Evolutionary conservation across 768 basidiomycete genomes (phyloP).

Genomic region (Tricholomella constricta): DNA sequence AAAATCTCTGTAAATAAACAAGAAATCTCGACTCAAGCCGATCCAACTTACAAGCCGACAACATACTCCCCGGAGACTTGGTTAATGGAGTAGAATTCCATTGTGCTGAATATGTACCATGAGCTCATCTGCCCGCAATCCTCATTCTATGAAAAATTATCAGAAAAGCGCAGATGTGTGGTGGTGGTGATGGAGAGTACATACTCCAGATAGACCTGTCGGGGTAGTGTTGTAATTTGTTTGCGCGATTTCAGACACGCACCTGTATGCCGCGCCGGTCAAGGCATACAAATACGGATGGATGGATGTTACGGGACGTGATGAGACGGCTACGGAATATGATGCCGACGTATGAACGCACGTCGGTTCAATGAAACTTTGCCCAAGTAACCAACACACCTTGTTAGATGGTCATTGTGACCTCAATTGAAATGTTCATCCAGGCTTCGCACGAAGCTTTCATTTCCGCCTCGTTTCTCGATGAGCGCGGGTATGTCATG

Average conservation of each 20-base stretch:
- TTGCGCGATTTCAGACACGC: constrained; percentile 66
- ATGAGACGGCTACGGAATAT: constrained; percentile 64
- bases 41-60: constrained; percentile 61
- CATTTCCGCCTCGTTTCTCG: no score
- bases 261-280: constrained; percentile 68
- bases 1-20: neutral
- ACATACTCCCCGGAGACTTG: constrained; percentile 77
- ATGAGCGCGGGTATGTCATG: no score
- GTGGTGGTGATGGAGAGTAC: neutral
- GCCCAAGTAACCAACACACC: no score
- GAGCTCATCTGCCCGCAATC: constrained; percentile 92
- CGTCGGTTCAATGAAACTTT: no score
- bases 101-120: constrained; percentile 81
- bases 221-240: constrained; percentile 68
- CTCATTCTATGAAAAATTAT: constrained; percentile 63
- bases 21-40: neutral
- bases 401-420: constrained; percentile 84
- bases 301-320: constrained; percentile 63
- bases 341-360: neutral
- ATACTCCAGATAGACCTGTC: constrained; percentile 72
- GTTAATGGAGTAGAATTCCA: constrained; percentile 87
- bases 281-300: constrained; percentile 80
- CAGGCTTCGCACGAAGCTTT: constrained; percentile 69
- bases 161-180: neutral
- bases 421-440: constrained; percentile 62